A percentile compares a stretch with the other conserved stretches of the same genome.
Evolutionary conservation across 2,329 filamentous ascomycete species (phyloP).

Genomic region (Arthrobotrys sphaeroides): DNA sequence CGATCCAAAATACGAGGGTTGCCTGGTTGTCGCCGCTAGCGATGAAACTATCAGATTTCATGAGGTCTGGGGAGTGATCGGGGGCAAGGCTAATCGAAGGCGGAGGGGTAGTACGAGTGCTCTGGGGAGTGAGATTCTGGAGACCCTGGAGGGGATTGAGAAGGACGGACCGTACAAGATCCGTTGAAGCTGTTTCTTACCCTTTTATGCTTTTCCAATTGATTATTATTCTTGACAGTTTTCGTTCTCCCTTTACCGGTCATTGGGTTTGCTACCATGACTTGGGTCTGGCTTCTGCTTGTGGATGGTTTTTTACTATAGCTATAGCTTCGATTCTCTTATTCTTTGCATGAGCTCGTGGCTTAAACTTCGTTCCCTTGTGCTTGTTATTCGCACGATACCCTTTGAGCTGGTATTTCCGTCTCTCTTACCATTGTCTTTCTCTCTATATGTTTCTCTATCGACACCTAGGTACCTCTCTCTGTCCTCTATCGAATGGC

Average conservation of each 20-base stretch:
- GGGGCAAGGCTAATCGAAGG: conserved; percentile 58
- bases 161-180: conserved; percentile 75
- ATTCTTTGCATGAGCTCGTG: background rate
- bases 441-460: background rate
- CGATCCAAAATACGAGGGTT: conserved; percentile 72
- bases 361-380: background rate
- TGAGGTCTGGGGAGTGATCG: conserved; percentile 80
- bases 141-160: conserved; percentile 81
- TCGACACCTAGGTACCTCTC: background rate
- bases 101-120: conserved; percentile 67
- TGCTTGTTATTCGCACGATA: background rate
- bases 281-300: background rate
- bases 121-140: conserved; percentile 88
- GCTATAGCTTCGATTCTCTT: background rate
- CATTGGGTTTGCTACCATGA: background rate
- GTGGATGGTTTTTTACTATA: background rate
- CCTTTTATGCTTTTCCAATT: background rate
- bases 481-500: too few relatives aligned
- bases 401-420: background rate
- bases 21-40: conserved; percentile 89
- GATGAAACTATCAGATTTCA: conserved; percentile 95
- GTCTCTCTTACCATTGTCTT: background rate
- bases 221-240: background rate
- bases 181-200: conserved; percentile 64
- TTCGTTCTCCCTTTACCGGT: background rate